phyloP scores from a whole-genome alignment of 2,329 filamentous ascomycete species.

The Fusarium armeniacum region DNA sequence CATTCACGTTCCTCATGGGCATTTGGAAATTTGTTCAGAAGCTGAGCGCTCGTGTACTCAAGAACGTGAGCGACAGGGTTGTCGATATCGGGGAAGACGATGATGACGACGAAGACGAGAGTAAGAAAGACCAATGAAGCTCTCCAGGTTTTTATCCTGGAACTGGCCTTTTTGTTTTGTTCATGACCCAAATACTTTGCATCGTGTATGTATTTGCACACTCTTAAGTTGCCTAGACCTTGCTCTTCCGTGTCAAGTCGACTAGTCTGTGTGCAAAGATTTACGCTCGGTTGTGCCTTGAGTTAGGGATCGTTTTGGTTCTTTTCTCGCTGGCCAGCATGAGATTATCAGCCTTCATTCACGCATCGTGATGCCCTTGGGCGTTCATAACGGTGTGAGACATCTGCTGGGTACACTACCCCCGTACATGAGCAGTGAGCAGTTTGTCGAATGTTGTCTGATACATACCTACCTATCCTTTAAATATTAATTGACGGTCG shows the following conservation, averaged over 20 bases:
- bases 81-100: conserved; percentile 80
- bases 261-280: conserved; percentile 98
- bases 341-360: conserved; percentile 52
- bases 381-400: conserved; percentile 51
- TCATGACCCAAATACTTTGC: background rate
- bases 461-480: conserved; percentile 47
- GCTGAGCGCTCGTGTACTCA: conserved; percentile 79
- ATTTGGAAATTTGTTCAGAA: conserved; percentile 86
- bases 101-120: conserved; percentile 67
- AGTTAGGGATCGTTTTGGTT: conserved; percentile 66
- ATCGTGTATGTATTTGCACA: conserved; percentile 72
- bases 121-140: conserved; percentile 53
- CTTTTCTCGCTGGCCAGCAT: conserved; percentile 49
- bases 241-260: conserved; percentile 84
- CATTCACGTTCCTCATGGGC: conserved; percentile 84
- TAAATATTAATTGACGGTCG: background rate
- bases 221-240: conserved; percentile 95
- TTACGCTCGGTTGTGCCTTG: conserved; percentile 62
- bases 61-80: conserved; percentile 82
- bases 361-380: conserved; percentile 49
- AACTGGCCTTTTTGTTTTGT: background rate
- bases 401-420: conserved; percentile 57
- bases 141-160: conserved; percentile 9
- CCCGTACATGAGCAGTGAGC: conserved; percentile 50
- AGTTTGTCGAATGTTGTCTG: conserved; percentile 49